Conservation (phyloP, 176 grass and related monocot genomes). For the Oryza longistaminata region DNA sequence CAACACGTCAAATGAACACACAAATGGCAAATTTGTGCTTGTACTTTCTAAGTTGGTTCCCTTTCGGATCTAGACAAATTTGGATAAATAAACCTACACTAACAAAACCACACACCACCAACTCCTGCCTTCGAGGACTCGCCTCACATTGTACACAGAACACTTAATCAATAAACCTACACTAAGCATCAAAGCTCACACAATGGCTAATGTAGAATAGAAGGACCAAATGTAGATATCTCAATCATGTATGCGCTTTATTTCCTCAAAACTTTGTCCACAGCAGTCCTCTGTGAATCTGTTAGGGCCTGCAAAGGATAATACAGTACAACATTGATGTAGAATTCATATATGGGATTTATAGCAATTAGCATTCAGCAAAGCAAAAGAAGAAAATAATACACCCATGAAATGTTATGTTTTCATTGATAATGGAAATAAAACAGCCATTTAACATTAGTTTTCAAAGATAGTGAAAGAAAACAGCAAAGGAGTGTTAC, state of each 20-base stretch:
- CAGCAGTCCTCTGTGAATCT: conserved; percentile 52
- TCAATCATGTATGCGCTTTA: conserved; percentile 22
- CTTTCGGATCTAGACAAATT: not conserved
- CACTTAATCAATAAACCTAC: not conserved
- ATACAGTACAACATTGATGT: not conserved
- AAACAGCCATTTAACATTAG: not conserved
- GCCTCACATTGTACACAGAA: not conserved
- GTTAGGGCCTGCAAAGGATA: conserved; percentile 63
- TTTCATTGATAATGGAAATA: not conserved
- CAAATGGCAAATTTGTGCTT: not conserved
- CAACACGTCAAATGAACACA: not conserved
- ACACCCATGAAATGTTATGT: not conserved
- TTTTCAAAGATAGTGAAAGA: not conserved
- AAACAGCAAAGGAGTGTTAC: conserved; percentile 38
- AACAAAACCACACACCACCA: conserved; percentile 21
- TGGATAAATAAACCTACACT: conserved; percentile 19
- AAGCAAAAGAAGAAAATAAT: not conserved
- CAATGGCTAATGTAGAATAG: not conserved
- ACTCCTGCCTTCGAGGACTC: not conserved
- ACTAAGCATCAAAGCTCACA: conserved; percentile 1
- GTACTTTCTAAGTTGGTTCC: not conserved
- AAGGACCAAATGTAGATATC: not conserved
- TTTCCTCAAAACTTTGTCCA: conserved; percentile 59
- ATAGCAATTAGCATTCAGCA: not conserved
- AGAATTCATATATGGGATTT: not conserved